These are phyloP conservation scores for Epichloe baconii DNA, from an alignment of 2,329 filamentous ascomycete species.

Conservation along the genomic window DNA sequence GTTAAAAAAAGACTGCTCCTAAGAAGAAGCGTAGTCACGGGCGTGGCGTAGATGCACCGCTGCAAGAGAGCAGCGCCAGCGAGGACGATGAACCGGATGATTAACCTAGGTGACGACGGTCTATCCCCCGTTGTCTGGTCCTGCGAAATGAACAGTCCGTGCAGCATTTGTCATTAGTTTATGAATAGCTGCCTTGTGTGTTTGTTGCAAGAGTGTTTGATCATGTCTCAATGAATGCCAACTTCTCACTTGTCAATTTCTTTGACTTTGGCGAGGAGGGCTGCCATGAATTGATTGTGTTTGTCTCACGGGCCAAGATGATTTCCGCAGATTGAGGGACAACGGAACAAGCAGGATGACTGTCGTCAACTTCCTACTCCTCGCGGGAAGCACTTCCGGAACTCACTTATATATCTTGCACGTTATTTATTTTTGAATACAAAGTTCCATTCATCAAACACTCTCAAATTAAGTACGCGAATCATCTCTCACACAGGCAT, in stretches of 20 bases:
- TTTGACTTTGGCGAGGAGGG: neutral
- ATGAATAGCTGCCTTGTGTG: neutral
- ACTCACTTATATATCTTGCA: neutral
- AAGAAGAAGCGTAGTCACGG: conserved; percentile 17
- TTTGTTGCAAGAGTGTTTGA: neutral
- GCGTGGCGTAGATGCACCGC: conserved; percentile 19
- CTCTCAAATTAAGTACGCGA: neutral
- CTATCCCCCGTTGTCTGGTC: conserved; percentile 56
- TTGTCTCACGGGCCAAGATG: conserved; percentile 1
- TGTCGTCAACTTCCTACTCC: conserved; percentile 34
- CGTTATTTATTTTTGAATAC: neutral
- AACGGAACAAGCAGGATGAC: conserved; percentile 51
- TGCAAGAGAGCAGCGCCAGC: conserved; percentile 36
- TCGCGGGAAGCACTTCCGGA: conserved; percentile 21
- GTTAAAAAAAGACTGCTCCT: conserved; percentile 18
- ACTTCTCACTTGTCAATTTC: neutral
- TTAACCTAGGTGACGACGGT: conserved; percentile 44
- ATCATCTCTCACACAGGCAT: neutral
- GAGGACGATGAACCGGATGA: conserved; percentile 57
- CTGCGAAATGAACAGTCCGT: conserved; percentile 24
- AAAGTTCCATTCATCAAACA: neutral
- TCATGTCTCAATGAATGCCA: neutral
- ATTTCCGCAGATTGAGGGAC: conserved; percentile 39
- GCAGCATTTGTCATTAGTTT: neutral
- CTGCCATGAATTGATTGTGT: neutral